Evolutionary conservation across 2,329 filamentous ascomycete genomes (phyloP).

Genomic region (Beauveria sp.): DNA sequence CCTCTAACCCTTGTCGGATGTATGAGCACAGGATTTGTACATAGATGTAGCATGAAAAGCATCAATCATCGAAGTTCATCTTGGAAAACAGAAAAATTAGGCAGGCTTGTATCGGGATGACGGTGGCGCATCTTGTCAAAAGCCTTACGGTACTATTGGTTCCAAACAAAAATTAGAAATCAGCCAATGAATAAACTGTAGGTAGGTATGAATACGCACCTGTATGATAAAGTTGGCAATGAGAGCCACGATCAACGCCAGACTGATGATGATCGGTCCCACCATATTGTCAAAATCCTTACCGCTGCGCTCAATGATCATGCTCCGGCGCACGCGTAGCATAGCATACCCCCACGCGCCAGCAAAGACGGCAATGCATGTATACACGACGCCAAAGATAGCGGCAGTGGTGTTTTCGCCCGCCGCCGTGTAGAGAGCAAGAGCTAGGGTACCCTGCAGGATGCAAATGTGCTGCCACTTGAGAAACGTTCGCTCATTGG

Average conservation of each 20-base stretch:
- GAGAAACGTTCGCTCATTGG: slow-evolving; percentile 95
- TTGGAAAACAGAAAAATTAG: not conserved
- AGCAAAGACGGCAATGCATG: slow-evolving; percentile 72
- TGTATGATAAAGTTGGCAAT: slow-evolving; percentile 86
- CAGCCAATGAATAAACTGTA: no score
- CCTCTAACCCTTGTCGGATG: no score
- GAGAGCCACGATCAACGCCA: slow-evolving; percentile 70
- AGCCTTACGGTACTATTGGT: slow-evolving; percentile 10
- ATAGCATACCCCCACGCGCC: slow-evolving; percentile 83
- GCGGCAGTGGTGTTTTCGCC: slow-evolving; percentile 71
- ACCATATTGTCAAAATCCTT: slow-evolving; percentile 88
- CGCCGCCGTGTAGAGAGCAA: slow-evolving; percentile 84
- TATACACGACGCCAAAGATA: slow-evolving; percentile 74
- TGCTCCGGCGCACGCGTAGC: slow-evolving; percentile 63
- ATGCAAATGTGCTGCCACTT: slow-evolving; percentile 97
- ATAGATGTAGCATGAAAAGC: not conserved
- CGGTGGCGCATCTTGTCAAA: slow-evolving; percentile 10
- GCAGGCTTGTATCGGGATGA: not conserved
- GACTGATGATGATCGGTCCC: slow-evolving; percentile 76
- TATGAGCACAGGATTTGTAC: not conserved
- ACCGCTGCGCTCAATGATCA: slow-evolving; percentile 81
- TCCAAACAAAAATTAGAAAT: not conserved
- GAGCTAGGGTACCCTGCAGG: slow-evolving; percentile 72
- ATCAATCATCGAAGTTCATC: not conserved
- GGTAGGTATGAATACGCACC: slow-evolving; percentile 36